Base-by-base conservation (phyloP, 1,284 basidiomycete species). In the Thelephora terrestris region DNA sequence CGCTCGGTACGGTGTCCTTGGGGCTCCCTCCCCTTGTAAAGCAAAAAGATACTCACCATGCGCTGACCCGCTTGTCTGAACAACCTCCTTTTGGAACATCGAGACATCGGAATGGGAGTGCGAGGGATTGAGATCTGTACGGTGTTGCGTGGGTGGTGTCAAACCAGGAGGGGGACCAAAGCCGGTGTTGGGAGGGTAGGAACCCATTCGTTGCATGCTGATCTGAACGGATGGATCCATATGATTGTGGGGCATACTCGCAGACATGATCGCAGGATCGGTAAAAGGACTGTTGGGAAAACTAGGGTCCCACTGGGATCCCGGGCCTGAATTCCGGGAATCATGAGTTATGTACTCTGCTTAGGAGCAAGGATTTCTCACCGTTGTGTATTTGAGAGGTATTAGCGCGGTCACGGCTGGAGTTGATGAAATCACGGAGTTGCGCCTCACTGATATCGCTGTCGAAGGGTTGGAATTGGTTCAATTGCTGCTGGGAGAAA, bases 211-310 rank as follows among this genome's bases (percentile, higher is more conserved):
- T 45, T 59, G 58, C 27, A 53, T 24, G 32, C 63, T 46, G 42
- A 61, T 53, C 5, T 71, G 66, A 74, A 68, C 7, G 10, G 16
- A 21, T 23, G 39, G 25, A 12, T 42, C 39, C 20, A 42, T 23
- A 21, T 21, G n/a, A 5, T 21, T 23, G 16, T 9, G 12, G n/a
- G 71, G 67, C 60, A 85, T 73, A 52, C 78, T 74, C 27, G 81
- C 82, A 40, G 85, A 83, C 84, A 89, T 87, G 50, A 89, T 89
- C 16, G 86, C 85, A 45, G 86, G 85, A 58, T 89, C 85, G 53
- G 69, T 72, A 64, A 86, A 88, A 29, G 73, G 73, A 49, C 10
- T n/a, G 6, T 42, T 25, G 5, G 39, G 39, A 25, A 73, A 71
- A 47, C 55, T 59, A 39, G 63, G 54, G 52, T 62, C 55, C 53